Percentiles rank a stretch among this genome's conserved stretches.
phyloP scores from a whole-genome alignment of 495 filamentous ascomycete species.

The Xylaria telfairii region DNA sequence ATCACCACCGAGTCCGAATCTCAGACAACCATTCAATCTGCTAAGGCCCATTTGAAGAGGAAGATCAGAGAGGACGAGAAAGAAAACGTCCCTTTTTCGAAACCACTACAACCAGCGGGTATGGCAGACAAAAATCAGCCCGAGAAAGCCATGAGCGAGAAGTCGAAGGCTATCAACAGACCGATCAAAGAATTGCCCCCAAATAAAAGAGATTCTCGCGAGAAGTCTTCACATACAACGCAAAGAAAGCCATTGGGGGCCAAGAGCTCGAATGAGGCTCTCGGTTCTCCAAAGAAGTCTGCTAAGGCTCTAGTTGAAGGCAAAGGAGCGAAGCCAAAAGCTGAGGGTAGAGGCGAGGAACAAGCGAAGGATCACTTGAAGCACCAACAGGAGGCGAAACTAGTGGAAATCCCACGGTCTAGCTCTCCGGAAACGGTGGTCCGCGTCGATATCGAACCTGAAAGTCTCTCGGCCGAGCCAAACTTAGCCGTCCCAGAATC shows the following conservation, averaged over 20 bases:
- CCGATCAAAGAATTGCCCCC: constrained; percentile 45
- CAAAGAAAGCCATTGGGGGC: constrained; percentile 49
- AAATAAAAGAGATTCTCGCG: constrained; percentile 34
- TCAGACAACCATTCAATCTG: constrained; percentile 22
- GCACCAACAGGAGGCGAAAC: constrained; percentile 31
- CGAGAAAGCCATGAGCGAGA: constrained; percentile 28
- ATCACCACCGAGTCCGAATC: constrained; percentile 26
- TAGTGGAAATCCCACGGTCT: constrained; percentile 33
- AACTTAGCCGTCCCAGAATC: constrained; percentile 43
- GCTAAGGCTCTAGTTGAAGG: constrained; percentile 32
- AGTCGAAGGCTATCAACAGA: constrained; percentile 28
- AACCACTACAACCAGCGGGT: constrained; percentile 14
- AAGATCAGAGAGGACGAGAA: constrained; percentile 46
- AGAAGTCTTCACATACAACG: constrained; percentile 30
- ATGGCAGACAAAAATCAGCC: constrained; percentile 25
- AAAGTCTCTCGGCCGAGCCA: constrained; percentile 39
- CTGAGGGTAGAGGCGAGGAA: constrained; percentile 21
- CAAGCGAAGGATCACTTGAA: constrained; percentile 22
- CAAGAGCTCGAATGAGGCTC: constrained; percentile 55
- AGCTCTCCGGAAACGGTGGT: constrained; percentile 25
- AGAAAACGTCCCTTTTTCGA: constrained; percentile 31
- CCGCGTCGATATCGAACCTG: constrained; percentile 40
- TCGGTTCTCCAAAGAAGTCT: constrained; percentile 50
- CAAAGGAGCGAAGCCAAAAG: constrained; percentile 36
- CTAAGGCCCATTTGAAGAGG: constrained; percentile 39